phyloP scores from a whole-genome alignment of 1,284 basidiomycete genomes.

The Pterulicium gracile region DNA sequence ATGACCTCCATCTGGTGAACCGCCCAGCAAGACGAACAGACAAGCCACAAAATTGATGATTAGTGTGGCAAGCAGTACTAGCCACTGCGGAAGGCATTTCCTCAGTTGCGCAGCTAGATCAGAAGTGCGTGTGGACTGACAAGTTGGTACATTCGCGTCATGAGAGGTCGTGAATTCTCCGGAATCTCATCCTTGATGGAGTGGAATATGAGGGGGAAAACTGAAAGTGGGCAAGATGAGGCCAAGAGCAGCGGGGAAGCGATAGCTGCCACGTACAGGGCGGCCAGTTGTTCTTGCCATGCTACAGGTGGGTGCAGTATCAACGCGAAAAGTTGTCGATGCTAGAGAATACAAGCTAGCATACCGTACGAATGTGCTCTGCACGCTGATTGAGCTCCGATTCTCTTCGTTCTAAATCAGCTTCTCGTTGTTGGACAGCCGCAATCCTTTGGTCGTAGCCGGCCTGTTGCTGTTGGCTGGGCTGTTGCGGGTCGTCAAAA shows the following conservation, averaged over 20 bases:
- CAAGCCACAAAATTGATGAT: conserved; percentile 88
- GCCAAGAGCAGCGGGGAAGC: conserved; percentile 8
- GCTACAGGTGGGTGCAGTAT: conserved; percentile 13
- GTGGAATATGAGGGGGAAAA: conserved; percentile 92
- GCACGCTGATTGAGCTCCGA: conserved; percentile 53
- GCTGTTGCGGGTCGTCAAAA: conserved; percentile 61
- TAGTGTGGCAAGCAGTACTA: conserved; percentile 69
- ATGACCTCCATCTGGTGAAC: conserved; percentile 66
- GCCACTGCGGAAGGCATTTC: no score
- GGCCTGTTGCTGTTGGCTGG: conserved; percentile 15
- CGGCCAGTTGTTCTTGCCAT: conserved; percentile 88
- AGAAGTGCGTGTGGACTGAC: neutral
- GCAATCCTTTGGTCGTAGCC: conserved; percentile 36
- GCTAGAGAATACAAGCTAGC: neutral
- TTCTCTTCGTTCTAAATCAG: conserved; percentile 72
- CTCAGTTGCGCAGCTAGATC: no score
- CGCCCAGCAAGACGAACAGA: conserved; percentile 76
- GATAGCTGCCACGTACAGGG: conserved; percentile 44
- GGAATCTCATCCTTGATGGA: conserved; percentile 87
- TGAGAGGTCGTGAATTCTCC: conserved; percentile 66
- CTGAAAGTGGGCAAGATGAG: conserved; percentile 28
- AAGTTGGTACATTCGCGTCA: conserved; percentile 78
- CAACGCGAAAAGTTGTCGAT: neutral
- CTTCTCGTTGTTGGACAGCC: conserved; percentile 64
- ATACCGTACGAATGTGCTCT: conserved; percentile 54